Conservation (phyloP, 805 yeast genomes). For the Naumovozyma dairenensis region DNA sequence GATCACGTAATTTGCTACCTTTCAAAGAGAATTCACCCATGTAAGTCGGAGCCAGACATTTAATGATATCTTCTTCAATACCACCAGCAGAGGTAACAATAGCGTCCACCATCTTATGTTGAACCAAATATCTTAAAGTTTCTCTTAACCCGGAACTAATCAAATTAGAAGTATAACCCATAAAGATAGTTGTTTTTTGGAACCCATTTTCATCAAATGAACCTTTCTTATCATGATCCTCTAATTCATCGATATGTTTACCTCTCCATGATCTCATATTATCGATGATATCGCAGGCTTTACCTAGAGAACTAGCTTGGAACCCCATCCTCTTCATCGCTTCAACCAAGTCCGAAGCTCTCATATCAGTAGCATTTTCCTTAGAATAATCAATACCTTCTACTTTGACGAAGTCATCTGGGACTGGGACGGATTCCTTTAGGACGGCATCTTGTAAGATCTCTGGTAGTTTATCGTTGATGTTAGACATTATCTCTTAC, state of each 20-base stretch:
- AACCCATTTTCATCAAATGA: conserved; percentile 66
- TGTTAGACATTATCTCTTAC: conserved; percentile 7
- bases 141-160: conserved; percentile 92
- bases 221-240: conserved; percentile 63
- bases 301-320: conserved; percentile 80
- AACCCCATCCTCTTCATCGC: conserved; percentile 95
- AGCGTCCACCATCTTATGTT: conserved; percentile 89
- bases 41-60: conserved; percentile 92
- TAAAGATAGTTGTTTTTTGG: conserved; percentile 81
- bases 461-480: conserved; percentile 44
- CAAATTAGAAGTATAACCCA: conserved; percentile 95
- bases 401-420: conserved; percentile 68
- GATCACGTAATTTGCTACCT: conserved; percentile 76
- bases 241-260: conserved; percentile 53
- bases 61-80: conserved; percentile 93
- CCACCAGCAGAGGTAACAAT: conserved; percentile 98
- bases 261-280: conserved; percentile 95
- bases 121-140: conserved; percentile 78
- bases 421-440: conserved; percentile 76
- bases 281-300: conserved; percentile 87
- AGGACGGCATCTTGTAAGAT: conserved; percentile 87
- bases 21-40: conserved; percentile 82
- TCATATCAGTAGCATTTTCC: conserved; percentile 63
- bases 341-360: conserved; percentile 65
- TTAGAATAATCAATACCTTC: conserved; percentile 84